These are phyloP conservation scores for Ilex paraguariensis DNA, from an alignment of 305 asterid genomes.

Conservation along the genomic window DNA sequence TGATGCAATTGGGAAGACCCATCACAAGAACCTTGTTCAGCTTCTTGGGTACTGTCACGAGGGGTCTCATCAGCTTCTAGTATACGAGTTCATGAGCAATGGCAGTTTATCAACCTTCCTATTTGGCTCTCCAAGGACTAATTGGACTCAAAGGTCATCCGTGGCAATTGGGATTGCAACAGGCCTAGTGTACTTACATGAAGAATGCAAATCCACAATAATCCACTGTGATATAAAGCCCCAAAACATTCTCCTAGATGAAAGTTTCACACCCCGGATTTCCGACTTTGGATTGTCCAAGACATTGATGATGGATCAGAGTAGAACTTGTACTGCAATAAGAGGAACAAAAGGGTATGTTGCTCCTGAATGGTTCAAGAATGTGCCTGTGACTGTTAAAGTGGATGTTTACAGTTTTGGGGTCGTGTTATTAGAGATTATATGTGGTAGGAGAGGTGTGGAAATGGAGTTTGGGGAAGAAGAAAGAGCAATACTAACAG, in stretches of 20 bases:
- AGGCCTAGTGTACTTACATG: too few relatives aligned
- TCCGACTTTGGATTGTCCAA: constrained; percentile 8
- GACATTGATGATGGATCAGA: constrained; percentile 2
- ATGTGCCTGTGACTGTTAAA: neutral
- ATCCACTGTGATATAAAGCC: too few relatives aligned
- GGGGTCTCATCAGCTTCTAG: constrained; percentile 9
- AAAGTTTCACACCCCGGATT: constrained; percentile 4
- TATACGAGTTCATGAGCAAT: constrained; percentile 9
- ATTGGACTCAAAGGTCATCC: constrained; percentile 8
- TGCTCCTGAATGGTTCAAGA: constrained; percentile 10
- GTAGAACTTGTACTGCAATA: neutral
- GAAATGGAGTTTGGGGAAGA: too few relatives aligned
- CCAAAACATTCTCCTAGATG: too few relatives aligned
- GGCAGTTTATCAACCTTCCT: constrained; percentile 11
- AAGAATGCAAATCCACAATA: too few relatives aligned
- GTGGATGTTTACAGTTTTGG: too few relatives aligned
- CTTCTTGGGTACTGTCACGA: constrained; percentile 11
- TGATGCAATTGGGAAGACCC: constrained; percentile 9
- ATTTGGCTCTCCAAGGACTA: constrained; percentile 6
- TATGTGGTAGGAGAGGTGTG: too few relatives aligned
- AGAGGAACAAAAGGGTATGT: constrained; percentile 12
- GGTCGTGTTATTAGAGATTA: neutral
- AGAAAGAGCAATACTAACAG: too few relatives aligned
- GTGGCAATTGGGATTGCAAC: too few relatives aligned
- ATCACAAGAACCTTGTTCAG: constrained; percentile 13